Conservation (phyloP, 164 flowering plant species). For the Chloranthus sessilifolius region DNA sequence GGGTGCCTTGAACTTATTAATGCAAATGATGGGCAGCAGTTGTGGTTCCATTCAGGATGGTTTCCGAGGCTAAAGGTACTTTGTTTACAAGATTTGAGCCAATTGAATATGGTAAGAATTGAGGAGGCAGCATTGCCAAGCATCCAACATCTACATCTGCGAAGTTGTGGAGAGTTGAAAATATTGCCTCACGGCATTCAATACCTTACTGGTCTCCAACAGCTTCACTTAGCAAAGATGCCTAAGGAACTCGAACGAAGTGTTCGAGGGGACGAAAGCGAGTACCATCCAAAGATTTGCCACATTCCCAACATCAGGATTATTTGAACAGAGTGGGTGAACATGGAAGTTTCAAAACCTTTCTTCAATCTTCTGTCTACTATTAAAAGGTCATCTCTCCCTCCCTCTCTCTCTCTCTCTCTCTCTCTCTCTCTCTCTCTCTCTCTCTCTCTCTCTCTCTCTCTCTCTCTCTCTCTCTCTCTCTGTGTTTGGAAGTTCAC, state of each 20-base stretch:
- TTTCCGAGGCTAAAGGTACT: not conserved
- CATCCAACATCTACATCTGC: not conserved
- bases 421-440: slow-evolving; percentile 5
- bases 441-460: not conserved
- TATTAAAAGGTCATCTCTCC: not conserved
- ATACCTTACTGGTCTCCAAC: slow-evolving; percentile 5
- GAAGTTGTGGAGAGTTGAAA: not conserved
- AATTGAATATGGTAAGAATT: not conserved
- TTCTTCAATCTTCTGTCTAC: too few species aligned
- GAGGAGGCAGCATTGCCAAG: slow-evolving; percentile 1
- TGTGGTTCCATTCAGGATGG: slow-evolving; percentile 1
- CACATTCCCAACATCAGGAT: slow-evolving; percentile 2
- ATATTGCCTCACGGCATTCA: slow-evolving; percentile 11
- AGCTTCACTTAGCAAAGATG: not conserved
- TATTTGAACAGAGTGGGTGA: too few species aligned
- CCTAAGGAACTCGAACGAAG: not conserved
- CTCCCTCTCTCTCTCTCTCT: slow-evolving; percentile 6
- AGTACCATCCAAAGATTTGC: not conserved
- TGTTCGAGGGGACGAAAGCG: not conserved
- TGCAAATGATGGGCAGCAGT: not conserved
- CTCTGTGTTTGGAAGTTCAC: too few species aligned
- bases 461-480: too few species aligned
- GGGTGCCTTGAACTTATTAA: slow-evolving; percentile 5
- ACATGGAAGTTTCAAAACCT: too few species aligned
- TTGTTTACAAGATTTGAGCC: not conserved